Evolutionary conservation across 257 asterid genomes (phyloP), one percentile per base, ranked within the genome.

Genomic region (Penstemon davidsonii): DNA sequence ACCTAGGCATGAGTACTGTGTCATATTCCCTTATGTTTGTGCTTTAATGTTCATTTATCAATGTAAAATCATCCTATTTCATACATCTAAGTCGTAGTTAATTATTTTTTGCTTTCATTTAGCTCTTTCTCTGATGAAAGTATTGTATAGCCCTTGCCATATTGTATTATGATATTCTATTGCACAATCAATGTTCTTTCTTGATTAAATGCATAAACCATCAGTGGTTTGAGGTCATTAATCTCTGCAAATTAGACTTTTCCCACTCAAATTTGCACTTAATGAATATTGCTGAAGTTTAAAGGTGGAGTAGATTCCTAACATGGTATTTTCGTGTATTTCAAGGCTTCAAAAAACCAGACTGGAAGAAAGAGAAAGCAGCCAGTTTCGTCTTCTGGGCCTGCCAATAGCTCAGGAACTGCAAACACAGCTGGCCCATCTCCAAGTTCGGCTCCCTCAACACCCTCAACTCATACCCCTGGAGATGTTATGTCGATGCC

Each of bases 361-460:
- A 80, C 83, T 10, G 99, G 96, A 46, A 86, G 98, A 77, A 94
- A 94, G 78, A 83, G 99, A 75, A 94, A 91, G 83, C 98, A 91
- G 70, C 88, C 95, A 0, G 93, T 78, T 5, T 75, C 96, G 66
- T 94, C 99, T 70, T 91, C 99, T 6, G 96, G 99, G 36, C 98
- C 96, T 7, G 98, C 96, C 33, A 94, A 94, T 76, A 94, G 99
- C 84, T 83, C 99, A 3, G 99, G 99, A 62, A 94, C 99, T 47
- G 96, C 91, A 42, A 94, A 94, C 81, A 94, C 99, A 0, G 95
- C 99, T 18, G 99, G 96, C 50, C 99, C 98, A 6, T 94, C 99
- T 68, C 99, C 99, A 59, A 86, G 99, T 81, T 94, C 99, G 10
- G 96, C 97, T 53, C 99, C 99, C 63, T 94, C 99, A 19, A 94